A percentile compares a stretch with the other conserved stretches of the same genome.
Conservation (phyloP, 177 flowering plant species). For the Tripterygium wilfordii region DNA sequence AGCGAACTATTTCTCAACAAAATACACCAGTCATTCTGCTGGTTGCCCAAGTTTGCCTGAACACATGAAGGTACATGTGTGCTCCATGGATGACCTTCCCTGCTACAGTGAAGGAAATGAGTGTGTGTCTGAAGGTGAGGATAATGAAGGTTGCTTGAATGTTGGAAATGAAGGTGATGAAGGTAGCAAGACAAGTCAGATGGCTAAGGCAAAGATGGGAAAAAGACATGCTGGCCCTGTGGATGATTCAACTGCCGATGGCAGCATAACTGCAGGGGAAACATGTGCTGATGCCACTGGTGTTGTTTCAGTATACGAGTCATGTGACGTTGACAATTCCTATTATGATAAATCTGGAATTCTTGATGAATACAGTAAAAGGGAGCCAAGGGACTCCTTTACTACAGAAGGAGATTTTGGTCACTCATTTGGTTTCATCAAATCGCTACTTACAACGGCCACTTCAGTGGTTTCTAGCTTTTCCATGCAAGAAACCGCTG, state of each 20-base stretch:
- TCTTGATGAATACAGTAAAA: not conserved
- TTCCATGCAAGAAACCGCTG: conserved; percentile 5
- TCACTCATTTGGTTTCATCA: conserved; percentile 1
- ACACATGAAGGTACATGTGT: conserved; percentile 58
- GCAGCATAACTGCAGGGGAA: not conserved
- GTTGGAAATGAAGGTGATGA: conserved; percentile 16
- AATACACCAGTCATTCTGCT: conserved; percentile 46
- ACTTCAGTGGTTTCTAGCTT: not conserved
- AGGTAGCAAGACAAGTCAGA: not conserved
- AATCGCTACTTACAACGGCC: conserved; percentile 2
- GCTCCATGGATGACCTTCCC: conserved; percentile 80
- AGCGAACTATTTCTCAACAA: conserved; percentile 82
- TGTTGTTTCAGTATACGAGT: not conserved
- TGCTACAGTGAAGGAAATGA: conserved; percentile 34
- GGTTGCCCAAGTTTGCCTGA: conserved; percentile 71
- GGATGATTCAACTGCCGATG: not conserved
- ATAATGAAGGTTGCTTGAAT: conserved; percentile 26
- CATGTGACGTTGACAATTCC: not conserved
- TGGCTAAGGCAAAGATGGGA: not conserved
- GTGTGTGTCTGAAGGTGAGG: conserved; percentile 24
- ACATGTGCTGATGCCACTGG: not conserved
- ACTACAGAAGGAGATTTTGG: conserved; percentile 2
- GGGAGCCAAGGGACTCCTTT: not conserved
- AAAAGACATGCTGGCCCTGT: not conserved
- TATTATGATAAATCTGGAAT: not conserved